Base-by-base conservation (phyloP, 2,329 filamentous ascomycete genomes). In the Fusarium chuoi region DNA sequence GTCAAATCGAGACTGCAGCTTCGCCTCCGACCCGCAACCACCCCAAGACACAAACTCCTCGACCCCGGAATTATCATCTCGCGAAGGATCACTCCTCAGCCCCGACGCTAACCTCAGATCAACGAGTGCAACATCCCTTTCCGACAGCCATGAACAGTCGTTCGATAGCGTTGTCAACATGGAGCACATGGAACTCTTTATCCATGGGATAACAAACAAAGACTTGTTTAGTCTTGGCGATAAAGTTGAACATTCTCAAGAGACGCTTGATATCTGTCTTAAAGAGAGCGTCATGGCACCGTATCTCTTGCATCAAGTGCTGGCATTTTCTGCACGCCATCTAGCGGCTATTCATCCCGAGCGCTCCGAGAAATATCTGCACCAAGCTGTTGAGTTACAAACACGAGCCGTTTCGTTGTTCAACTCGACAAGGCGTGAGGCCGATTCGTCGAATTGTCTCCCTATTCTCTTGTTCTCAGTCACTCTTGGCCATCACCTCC, bases 271-370 rank as follows among this genome's bases (percentile, higher is more conserved):
- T 5, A n/a, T 56, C 0, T 64, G 59, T 18, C 10, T 74, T 1
- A 41, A 59, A 13, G 24, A 44, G 13, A 46, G 33, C 11, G 11
- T 70, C 8, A n/a, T 49, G 18, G 42, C 72, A 1, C 67, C 62
- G 1, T 77, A 77, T 42, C 58, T 77, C 0, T 15, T 77, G 0
- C 65, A 77, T 5, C 60, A 70, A 3, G 20, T 74, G 1, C 22
- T 77, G 3, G 75, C 74, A 4, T 67, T 75, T 18, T 75, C 74
- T 11, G 75, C 75, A 5, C 62, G 64, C 0, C 75, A 77, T 33
- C 33, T 77, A 1, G 61, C 70, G 0, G 35, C 24, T 2, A n/a
- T 71, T 3, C n/a, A 56, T 15, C 49, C 64, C 0, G 60, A 66
- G 1, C 57, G 51, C 0, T 38, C 59, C 1, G 8, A 11, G 0